Percentiles rank a stretch among this genome's conserved stretches.
These are phyloP conservation scores for Porodaedalea pini DNA, from an alignment of 1,284 basidiomycete genomes.

Conservation along the genomic window DNA sequence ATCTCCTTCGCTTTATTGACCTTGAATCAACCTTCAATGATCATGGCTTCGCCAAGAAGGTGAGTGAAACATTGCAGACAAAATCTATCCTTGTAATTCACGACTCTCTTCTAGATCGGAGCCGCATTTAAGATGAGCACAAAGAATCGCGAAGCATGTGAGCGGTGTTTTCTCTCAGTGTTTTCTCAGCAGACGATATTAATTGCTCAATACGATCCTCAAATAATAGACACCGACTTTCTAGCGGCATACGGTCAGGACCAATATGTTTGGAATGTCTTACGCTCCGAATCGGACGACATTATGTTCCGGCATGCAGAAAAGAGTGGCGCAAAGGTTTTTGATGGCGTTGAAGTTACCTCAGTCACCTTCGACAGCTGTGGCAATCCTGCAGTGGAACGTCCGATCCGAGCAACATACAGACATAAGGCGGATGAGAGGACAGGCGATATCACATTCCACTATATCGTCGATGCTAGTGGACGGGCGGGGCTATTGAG, in stretches of 20 bases:
- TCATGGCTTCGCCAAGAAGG: constrained; percentile 55
- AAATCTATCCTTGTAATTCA: too few species aligned
- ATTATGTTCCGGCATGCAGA: constrained; percentile 57
- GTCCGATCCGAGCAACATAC: constrained; percentile 4
- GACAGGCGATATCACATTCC: constrained; percentile 9
- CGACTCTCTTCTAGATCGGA: too few species aligned
- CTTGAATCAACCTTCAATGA: constrained; percentile 51
- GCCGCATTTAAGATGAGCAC: constrained; percentile 56
- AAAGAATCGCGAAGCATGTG: constrained; percentile 62
- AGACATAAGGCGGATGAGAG: neutral
- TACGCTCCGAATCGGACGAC: constrained; percentile 63
- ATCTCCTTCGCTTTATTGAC: constrained; percentile 55
- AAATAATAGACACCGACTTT: constrained; percentile 57
- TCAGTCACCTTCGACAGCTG: constrained; percentile 22
- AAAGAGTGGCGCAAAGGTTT: constrained; percentile 48
- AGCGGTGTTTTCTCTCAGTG: constrained; percentile 28
- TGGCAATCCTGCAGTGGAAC: too few species aligned
- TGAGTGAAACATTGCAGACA: constrained; percentile 28
- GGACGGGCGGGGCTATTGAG: constrained; percentile 2
- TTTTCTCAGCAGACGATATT: too few species aligned
- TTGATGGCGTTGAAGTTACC: constrained; percentile 46
- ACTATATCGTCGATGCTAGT: constrained; percentile 11
- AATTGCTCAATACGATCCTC: too few species aligned
- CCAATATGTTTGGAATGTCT: constrained; percentile 65
- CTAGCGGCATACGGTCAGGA: constrained; percentile 45